These are phyloP conservation scores for Aspergillus piperis DNA, from an alignment of 2,329 filamentous ascomycete genomes.

Conservation along the genomic window DNA sequence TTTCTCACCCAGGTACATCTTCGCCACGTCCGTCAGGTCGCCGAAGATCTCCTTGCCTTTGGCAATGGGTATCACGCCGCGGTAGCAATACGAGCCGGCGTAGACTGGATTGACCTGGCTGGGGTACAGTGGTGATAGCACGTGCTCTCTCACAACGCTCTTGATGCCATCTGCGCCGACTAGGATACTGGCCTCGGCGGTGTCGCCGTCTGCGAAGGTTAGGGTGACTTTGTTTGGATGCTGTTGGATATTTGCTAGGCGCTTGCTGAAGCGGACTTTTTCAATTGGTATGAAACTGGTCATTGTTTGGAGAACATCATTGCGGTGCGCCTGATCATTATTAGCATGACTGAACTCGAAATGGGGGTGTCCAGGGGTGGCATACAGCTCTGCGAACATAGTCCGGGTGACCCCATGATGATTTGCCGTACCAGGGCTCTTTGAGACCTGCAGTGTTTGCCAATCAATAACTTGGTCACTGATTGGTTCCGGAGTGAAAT, in stretches of 20 bases:
- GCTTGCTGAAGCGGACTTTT: constrained; percentile 18
- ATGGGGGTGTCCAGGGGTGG: no score
- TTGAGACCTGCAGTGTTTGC: not conserved
- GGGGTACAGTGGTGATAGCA: constrained; percentile 19
- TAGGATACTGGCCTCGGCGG: constrained; percentile 33
- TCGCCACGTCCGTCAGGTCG: constrained; percentile 19
- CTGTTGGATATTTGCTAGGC: constrained; percentile 12
- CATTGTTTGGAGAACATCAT: constrained; percentile 14
- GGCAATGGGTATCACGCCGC: constrained; percentile 32
- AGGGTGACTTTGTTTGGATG: not conserved
- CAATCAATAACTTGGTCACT: not conserved
- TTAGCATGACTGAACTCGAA: not conserved
- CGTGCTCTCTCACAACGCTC: constrained; percentile 29
- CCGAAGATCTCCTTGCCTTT: constrained; percentile 17
- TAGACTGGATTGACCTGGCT: constrained; percentile 23
- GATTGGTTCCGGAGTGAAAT: no score
- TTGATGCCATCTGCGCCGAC: constrained; percentile 41
- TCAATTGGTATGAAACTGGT: constrained; percentile 17
- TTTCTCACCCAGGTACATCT: constrained; percentile 17
- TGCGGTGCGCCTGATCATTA: constrained; percentile 9
- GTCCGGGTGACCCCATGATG: constrained; percentile 16
- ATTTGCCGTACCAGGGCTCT: constrained; percentile 17
- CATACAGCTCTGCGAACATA: constrained; percentile 17
- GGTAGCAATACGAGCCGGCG: constrained; percentile 35
- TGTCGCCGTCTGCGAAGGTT: constrained; percentile 35